Evolutionary conservation across 2,329 filamentous ascomycete genomes (phyloP).

Genomic region (Fusarium lyarnte): DNA sequence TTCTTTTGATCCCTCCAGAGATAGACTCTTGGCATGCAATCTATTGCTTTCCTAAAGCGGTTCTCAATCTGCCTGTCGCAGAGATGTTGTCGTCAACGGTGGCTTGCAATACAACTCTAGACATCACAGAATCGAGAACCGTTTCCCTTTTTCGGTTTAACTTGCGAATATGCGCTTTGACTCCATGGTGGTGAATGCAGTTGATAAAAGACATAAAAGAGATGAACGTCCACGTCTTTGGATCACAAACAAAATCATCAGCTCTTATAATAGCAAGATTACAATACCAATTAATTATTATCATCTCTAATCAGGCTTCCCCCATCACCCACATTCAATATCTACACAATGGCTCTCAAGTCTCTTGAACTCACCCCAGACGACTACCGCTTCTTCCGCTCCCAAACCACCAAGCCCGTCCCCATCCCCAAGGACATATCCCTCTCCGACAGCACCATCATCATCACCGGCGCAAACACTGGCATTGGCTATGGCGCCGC

Average conservation of each 20-base stretch:
- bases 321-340: not conserved
- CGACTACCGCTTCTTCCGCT: conserved; percentile 37
- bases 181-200: accelerated
- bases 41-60: conserved; percentile 6
- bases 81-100: not conserved
- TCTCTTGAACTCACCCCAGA: conserved; percentile 31
- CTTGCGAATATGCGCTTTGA: not conserved
- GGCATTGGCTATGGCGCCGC: conserved; percentile 60
- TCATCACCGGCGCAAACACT: conserved; percentile 60
- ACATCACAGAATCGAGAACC: conserved; percentile 1
- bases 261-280: not conserved
- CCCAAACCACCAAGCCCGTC: conserved; percentile 41
- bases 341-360: conserved; percentile 36
- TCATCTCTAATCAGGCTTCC: not conserved
- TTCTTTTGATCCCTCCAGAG: not conserved
- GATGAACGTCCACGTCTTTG: not conserved
- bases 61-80: not conserved
- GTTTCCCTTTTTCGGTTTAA: conserved; percentile 26
- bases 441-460: conserved; percentile 52
- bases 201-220: conserved; percentile 14
- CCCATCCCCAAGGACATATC: conserved; percentile 34
- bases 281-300: not conserved
- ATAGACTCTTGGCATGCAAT: not conserved
- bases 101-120: too few species aligned
- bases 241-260: not conserved